These are phyloP conservation scores for Cucumis melo DNA, from an alignment of 306 rosid genomes.

Conservation along the genomic window DNA sequence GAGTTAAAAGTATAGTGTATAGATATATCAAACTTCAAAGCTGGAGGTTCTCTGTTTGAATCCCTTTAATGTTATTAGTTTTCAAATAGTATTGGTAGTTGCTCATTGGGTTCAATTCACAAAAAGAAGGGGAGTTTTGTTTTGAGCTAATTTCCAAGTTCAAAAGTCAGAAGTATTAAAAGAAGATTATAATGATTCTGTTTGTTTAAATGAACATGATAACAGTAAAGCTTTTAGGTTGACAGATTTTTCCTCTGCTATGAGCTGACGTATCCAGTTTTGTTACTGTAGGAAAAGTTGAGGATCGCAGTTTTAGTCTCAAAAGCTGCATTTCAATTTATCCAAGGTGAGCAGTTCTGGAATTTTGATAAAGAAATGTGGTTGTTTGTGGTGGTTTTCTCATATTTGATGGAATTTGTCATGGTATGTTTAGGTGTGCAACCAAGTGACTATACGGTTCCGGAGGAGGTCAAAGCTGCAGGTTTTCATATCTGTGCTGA, in stretches of 20 bases:
- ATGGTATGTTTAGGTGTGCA: slow-evolving; percentile 43
- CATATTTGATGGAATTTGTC: slow-evolving; percentile 6
- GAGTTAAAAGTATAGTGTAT: background rate
- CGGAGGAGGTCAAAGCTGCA: slow-evolving; percentile 61
- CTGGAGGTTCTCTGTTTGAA: background rate
- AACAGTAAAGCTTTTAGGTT: background rate
- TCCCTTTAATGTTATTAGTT: background rate
- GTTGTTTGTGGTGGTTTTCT: background rate
- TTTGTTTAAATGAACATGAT: background rate
- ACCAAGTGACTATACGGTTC: slow-evolving; percentile 49
- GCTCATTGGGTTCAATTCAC: background rate
- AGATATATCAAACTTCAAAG: background rate
- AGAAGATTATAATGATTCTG: background rate
- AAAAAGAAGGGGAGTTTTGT: background rate
- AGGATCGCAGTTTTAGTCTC: slow-evolving; percentile 82
- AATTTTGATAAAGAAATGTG: background rate
- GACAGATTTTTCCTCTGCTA: background rate
- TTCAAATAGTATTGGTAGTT: background rate
- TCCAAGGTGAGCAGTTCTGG: slow-evolving; percentile 35
- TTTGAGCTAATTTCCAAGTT: background rate
- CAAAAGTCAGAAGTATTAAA: background rate
- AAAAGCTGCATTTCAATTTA: slow-evolving; percentile 73
- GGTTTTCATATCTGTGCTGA: slow-evolving; percentile 74
- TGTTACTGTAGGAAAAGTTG: slow-evolving; percentile 55
- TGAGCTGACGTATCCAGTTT: background rate